phyloP scores from a whole-genome alignment of 1,284 basidiomycete species.

The Hymenochaete sp. region DNA sequence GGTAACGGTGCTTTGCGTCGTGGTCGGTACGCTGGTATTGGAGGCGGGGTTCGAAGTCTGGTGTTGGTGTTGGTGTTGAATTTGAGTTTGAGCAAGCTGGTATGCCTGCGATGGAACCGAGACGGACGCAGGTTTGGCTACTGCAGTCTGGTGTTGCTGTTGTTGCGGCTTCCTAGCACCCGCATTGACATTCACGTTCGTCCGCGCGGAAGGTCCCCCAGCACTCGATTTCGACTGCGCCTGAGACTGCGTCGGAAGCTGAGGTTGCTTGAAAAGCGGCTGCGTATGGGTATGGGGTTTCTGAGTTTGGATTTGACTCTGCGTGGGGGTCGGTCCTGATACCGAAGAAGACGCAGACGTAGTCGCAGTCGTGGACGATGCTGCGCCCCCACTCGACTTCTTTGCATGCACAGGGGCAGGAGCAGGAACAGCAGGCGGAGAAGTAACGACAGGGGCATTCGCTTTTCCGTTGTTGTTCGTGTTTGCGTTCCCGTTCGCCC shows the following conservation, averaged over 20 bases:
- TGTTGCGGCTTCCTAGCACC: no score
- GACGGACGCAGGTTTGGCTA: background rate
- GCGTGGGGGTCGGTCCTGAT: background rate
- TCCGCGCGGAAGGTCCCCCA: background rate
- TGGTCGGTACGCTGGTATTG: no score
- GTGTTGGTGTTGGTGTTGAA: conserved; percentile 1
- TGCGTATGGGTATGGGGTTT: background rate
- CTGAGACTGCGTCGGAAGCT: background rate
- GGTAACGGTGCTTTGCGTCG: no score
- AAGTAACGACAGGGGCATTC: no score
- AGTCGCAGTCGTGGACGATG: no score
- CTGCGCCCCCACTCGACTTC: no score
- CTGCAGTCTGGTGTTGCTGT: no score
- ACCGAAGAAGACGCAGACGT: no score
- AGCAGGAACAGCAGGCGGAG: no score
- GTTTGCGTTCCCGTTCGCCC: background rate
- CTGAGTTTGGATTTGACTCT: conserved; percentile 1
- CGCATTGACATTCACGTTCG: background rate
- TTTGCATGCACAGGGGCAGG: no score
- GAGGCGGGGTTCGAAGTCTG: conserved; percentile 1
- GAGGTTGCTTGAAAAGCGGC: background rate
- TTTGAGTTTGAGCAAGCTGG: conserved; percentile 5
- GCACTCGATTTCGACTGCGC: background rate
- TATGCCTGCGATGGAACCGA: conserved; percentile 1
- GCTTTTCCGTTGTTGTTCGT: no score